Evolutionary conservation across 805 yeast genomes (phyloP).

Genomic region (Spathaspora hagerdaliae): DNA sequence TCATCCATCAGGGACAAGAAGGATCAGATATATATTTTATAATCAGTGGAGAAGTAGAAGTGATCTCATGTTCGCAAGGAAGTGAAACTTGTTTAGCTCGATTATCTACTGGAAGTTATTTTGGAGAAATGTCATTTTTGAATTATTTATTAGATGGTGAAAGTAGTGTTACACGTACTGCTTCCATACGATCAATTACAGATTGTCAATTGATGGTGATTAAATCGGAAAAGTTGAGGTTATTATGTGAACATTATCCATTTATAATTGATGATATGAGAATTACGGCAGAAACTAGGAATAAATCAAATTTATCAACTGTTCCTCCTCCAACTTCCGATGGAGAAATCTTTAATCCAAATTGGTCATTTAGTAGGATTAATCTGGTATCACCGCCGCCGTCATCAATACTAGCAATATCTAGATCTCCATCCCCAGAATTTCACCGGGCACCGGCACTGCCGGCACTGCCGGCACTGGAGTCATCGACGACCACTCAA

Average conservation of each 20-base stretch:
- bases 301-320: slow-evolving; percentile 21
- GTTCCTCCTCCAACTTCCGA: too few relatives aligned
- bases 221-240: slow-evolving; percentile 49
- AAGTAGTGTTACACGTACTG: slow-evolving; percentile 41
- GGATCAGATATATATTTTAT: slow-evolving; percentile 68
- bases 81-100: slow-evolving; percentile 51
- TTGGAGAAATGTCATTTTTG: slow-evolving; percentile 75
- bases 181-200: slow-evolving; percentile 60
- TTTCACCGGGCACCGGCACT: neutral
- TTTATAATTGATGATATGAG: slow-evolving; percentile 55
- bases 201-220: slow-evolving; percentile 59
- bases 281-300: slow-evolving; percentile 55
- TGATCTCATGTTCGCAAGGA: slow-evolving; percentile 22
- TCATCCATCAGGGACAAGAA: slow-evolving; percentile 54
- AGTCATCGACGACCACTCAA: too few relatives aligned
- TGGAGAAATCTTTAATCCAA: neutral
- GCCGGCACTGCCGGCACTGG: too few relatives aligned
- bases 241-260: slow-evolving; percentile 57
- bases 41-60: slow-evolving; percentile 69
- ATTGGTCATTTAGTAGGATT: neutral
- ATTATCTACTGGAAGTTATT: slow-evolving; percentile 58
- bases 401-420: neutral
- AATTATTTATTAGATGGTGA: slow-evolving; percentile 36
- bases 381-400: too few relatives aligned
- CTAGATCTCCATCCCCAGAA: slow-evolving; percentile 2